Percentiles rank a stretch among this genome's conserved stretches.
Evolutionary conservation across 441 rosid species (phyloP).

Genomic region (Populus hybrid): DNA sequence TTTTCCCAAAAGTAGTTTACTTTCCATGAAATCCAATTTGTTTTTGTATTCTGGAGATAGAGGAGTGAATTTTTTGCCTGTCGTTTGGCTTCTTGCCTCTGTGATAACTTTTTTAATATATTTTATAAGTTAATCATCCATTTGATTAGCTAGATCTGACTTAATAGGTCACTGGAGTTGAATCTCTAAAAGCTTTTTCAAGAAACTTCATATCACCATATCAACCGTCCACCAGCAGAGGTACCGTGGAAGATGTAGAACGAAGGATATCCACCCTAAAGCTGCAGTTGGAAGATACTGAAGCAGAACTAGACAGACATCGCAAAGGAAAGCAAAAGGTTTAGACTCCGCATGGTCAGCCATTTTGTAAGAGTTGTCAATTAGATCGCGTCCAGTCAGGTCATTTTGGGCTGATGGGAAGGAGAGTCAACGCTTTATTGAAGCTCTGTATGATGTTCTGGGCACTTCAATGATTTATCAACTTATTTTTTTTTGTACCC

Average conservation of each 20-base stretch:
- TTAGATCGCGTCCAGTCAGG: conserved; percentile 12
- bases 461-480: conserved; percentile 16
- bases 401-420: neutral
- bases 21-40: neutral
- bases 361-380: neutral
- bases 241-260: conserved; percentile 56
- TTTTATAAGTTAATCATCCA: neutral
- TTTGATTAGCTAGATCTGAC: conserved; percentile 14
- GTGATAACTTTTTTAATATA: neutral
- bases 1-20: neutral
- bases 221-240: conserved; percentile 40
- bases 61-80: neutral
- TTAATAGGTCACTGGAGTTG: conserved; percentile 85
- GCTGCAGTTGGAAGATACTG: conserved; percentile 56
- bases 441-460: conserved; percentile 10
- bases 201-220: conserved; percentile 55
- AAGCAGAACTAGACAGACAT: conserved; percentile 62
- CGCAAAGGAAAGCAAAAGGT: conserved; percentile 58
- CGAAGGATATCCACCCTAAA: conserved; percentile 48
- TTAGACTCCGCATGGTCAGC: conserved; percentile 14
- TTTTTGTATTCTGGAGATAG: neutral
- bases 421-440: conserved; percentile 6
- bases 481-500: neutral
- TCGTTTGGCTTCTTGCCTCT: neutral
- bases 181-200: conserved; percentile 85